phyloP scores from a whole-genome alignment of 2,329 filamentous ascomycete species.

The Ustilaginoidea virens region DNA sequence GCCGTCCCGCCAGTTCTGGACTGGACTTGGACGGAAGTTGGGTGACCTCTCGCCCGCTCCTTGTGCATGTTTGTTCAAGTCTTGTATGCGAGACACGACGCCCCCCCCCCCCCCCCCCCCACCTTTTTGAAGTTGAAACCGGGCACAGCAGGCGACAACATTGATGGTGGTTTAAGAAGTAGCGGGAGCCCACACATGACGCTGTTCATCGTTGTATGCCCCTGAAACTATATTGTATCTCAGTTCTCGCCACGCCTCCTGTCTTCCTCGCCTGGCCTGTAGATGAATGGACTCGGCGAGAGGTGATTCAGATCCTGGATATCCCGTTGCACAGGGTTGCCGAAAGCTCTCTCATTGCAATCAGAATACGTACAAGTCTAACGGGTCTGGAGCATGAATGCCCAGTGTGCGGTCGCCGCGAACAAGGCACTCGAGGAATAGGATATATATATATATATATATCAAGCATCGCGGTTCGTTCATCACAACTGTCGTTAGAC shows the following conservation, averaged over 20 bases:
- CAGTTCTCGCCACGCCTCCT: not conserved
- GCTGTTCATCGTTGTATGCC: not conserved
- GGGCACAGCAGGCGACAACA: constrained; percentile 1
- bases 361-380: no score
- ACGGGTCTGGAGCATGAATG: no score
- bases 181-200: not conserved
- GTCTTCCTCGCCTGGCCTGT: not conserved
- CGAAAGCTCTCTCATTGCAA: no score
- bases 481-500: no score
- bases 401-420: not conserved
- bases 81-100: constrained; percentile 7
- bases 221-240: not conserved
- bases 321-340: not conserved
- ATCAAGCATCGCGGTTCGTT: no score
- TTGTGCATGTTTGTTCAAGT: constrained; percentile 4
- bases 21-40: no score
- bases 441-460: not conserved
- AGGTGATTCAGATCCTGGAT: not conserved
- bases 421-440: not conserved
- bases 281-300: not conserved
- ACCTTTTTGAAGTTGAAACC: no score
- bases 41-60: no score
- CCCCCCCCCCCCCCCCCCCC: constrained; percentile 4
- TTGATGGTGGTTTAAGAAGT: constrained; percentile 2
- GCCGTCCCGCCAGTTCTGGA: constrained; percentile 1